phyloP scores from a whole-genome alignment of 768 basidiomycete species.

The Russula virescens region DNA sequence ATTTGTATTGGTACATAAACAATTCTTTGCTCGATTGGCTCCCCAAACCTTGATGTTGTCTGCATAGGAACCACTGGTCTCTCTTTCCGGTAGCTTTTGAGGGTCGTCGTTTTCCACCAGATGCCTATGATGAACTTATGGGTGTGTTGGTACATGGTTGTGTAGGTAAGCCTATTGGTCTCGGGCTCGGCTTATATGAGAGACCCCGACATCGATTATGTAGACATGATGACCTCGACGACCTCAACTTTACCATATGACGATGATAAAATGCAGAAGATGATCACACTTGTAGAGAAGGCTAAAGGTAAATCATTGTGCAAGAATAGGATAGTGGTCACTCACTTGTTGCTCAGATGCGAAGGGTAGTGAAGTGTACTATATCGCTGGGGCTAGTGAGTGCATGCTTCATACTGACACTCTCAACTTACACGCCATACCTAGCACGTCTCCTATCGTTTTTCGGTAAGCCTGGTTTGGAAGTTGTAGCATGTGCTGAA shows the following conservation, averaged over 20 bases:
- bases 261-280: not conserved
- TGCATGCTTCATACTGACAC: not conserved
- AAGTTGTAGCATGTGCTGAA: too few species aligned
- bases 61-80: conserved; percentile 27
- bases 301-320: not conserved
- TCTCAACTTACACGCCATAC: not conserved
- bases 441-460: conserved; percentile 11
- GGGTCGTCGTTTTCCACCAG: conserved; percentile 3
- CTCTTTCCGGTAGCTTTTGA: conserved; percentile 25
- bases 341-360: not conserved
- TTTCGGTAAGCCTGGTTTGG: conserved; percentile 5
- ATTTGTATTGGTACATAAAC: conserved; percentile 25
- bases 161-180: conserved; percentile 32
- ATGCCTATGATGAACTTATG: conserved; percentile 29
- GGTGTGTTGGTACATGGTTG: conserved; percentile 37
- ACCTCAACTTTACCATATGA: conserved; percentile 6
- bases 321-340: too few species aligned
- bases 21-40: not conserved
- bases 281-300: conserved; percentile 8
- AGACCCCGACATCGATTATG: not conserved
- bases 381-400: conserved; percentile 6
- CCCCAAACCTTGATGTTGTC: not conserved
- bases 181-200: not conserved
- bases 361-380: not conserved
- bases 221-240: conserved; percentile 11